Conservation (phyloP, 495 filamentous ascomycete genomes). For the Hypoxylon subgilvum region DNA sequence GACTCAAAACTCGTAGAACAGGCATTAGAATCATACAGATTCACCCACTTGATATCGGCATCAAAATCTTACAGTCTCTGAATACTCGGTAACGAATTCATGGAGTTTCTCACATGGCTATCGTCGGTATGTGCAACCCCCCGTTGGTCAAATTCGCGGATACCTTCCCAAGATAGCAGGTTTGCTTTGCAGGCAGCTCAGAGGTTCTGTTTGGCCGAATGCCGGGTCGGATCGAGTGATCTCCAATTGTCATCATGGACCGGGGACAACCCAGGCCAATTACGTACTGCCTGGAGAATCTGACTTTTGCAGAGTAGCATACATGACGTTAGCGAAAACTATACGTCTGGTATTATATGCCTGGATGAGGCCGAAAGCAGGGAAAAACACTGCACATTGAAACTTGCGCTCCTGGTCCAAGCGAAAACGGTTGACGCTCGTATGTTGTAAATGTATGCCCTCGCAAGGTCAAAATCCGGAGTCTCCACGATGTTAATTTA, state of each 20-base stretch:
- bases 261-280: conserved; percentile 21
- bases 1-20: too few species aligned
- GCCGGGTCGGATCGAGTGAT: conserved; percentile 24
- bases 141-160: conserved; percentile 23
- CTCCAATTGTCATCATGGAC: conserved; percentile 3
- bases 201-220: conserved; percentile 13
- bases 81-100: too few species aligned
- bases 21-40: too few species aligned
- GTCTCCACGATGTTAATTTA: too few species aligned
- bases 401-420: background rate
- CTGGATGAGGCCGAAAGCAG: conserved; percentile 3
- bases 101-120: too few species aligned
- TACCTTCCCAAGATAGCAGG: conserved; percentile 13
- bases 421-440: conserved; percentile 4
- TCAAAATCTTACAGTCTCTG: too few species aligned
- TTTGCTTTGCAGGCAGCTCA: background rate
- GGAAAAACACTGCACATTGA: background rate
- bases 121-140: conserved; percentile 13
- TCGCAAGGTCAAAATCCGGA: too few species aligned
- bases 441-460: conserved; percentile 5
- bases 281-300: conserved; percentile 1
- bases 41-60: too few species aligned
- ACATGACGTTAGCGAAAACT: conserved; percentile 26
- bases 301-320: background rate
- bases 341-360: conserved; percentile 21